Percentiles rank a stretch among this genome's conserved stretches.
phyloP scores from a whole-genome alignment of 1,284 basidiomycete genomes.

The Grifola frondosa region DNA sequence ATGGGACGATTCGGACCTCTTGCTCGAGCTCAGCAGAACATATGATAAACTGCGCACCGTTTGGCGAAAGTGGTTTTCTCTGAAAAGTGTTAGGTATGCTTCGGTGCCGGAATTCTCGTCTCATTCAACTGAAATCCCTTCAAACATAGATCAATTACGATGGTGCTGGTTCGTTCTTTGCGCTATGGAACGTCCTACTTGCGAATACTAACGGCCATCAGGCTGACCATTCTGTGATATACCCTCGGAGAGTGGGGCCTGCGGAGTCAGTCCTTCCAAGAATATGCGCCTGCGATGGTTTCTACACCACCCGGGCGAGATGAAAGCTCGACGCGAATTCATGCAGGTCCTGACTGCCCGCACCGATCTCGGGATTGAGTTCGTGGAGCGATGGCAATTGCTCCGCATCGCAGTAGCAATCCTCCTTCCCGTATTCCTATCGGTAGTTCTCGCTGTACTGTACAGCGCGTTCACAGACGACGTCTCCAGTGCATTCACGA shows the following conservation, averaged over 20 bases:
- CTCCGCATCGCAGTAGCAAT: conserved; percentile 16
- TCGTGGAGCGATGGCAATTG: conserved; percentile 23
- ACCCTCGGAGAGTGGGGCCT: conserved; percentile 16
- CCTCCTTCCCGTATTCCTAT: conserved; percentile 14
- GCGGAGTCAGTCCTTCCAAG: conserved; percentile 17
- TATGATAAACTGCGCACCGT: conserved; percentile 19
- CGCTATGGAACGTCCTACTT: background rate
- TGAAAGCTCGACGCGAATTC: conserved; percentile 20
- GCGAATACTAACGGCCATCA: background rate
- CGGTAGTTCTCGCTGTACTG: conserved; percentile 13
- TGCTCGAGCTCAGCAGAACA: conserved; percentile 12
- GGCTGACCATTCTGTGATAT: conserved; percentile 20
- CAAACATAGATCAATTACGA: conserved; percentile 14
- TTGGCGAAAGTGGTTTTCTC: conserved; percentile 22
- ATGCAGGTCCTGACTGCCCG: conserved; percentile 22
- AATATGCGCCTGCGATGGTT: conserved; percentile 23
- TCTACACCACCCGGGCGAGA: conserved; percentile 19
- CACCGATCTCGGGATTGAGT: conserved; percentile 21
- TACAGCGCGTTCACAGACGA: conserved; percentile 13
- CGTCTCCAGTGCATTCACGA: conserved; percentile 20
- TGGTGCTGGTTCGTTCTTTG: conserved; percentile 12
- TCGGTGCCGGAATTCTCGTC: background rate
- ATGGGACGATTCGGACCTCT: conserved; percentile 22
- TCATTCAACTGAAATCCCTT: too few species aligned
- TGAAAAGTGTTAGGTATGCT: conserved; percentile 18